Base-by-base conservation (phyloP, 2,329 filamentous ascomycete species). In the Epichloe sylvatica region DNA sequence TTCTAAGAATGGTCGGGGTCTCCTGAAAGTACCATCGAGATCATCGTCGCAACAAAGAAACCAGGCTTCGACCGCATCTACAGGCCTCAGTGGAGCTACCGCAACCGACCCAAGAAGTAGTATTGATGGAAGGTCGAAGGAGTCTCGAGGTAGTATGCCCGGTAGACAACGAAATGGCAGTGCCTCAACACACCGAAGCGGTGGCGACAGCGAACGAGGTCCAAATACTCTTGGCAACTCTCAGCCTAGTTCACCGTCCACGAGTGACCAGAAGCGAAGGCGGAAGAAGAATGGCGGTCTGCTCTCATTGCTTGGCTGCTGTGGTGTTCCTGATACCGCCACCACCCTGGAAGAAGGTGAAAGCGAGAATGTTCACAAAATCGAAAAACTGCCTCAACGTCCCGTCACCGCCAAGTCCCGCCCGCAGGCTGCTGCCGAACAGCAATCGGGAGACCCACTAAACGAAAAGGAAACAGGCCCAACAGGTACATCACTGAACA, bases 161-260 rank as follows among this genome's bases (percentile, higher is more conserved):
- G 80, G 75, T 54, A 72, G 76, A 56, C 75, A 77, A 59, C 73
- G 79, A 60, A 84, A 84, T 67, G 78, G 79, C 58, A 86, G 81
- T 67, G 74, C 78, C 53, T 79, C 78, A 57, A 86, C 80, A 68
- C 80, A 79, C 67, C 72, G 75, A 61, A 77, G 76, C 54, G 73
- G 72, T 59, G 70, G 70, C 58, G 74, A 71, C 60, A 76, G 72
- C 56, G 73, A 74, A 54, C 72, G 72, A 49, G 71, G 69, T 42
- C 72, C 69, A 57, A 25, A 43, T n/a, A 73, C 72, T 5, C 64
- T 71, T 35, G 70, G 65, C 53, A 69, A 70, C 52, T 73, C 75
- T 17, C 72, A 74, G 59, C 73, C 73, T 39, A 74, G 68, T 59
- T 76, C 75, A 35, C 74, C 76, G 33, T 68, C 64, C 8, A 67